Evolutionary conservation across 2,329 filamentous ascomycete genomes (phyloP).

Genomic region (Ophiostoma sp.): DNA sequence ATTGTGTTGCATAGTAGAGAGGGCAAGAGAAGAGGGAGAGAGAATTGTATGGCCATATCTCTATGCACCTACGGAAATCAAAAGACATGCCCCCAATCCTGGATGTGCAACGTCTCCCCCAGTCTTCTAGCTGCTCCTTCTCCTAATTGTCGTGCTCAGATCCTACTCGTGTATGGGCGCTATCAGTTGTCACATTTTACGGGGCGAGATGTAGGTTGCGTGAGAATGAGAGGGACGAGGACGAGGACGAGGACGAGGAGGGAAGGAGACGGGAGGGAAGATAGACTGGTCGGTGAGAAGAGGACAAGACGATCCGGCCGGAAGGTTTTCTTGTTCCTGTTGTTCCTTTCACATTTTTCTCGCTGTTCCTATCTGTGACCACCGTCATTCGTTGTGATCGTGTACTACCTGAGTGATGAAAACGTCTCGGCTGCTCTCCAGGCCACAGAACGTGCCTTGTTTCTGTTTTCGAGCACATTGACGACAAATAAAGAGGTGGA

Average conservation of each 20-base stretch:
- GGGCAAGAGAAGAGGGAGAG: background rate
- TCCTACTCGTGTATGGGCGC: background rate
- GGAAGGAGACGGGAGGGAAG: background rate
- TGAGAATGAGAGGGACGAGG: background rate
- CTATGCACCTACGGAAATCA: background rate
- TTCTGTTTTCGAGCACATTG: slow-evolving; percentile 4
- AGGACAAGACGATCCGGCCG: slow-evolving; percentile 8
- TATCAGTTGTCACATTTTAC: background rate
- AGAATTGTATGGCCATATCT: background rate
- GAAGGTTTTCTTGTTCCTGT: slow-evolving; percentile 6
- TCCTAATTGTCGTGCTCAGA: background rate
- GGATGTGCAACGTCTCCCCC: background rate
- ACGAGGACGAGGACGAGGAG: background rate
- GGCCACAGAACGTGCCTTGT: background rate
- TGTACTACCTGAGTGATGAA: background rate
- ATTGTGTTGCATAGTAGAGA: background rate
- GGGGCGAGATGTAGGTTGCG: background rate
- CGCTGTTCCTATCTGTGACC: background rate
- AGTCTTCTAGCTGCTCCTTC: background rate
- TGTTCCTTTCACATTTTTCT: background rate
- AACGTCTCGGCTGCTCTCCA: background rate
- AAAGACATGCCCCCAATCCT: background rate
- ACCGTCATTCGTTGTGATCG: background rate
- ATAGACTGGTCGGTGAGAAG: background rate
- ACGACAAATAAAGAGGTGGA: background rate